Evolutionary conservation across 2,329 filamentous ascomycete genomes (phyloP), one percentile per base, ranked within the genome.

Genomic region (Aspergillus nomiae): DNA sequence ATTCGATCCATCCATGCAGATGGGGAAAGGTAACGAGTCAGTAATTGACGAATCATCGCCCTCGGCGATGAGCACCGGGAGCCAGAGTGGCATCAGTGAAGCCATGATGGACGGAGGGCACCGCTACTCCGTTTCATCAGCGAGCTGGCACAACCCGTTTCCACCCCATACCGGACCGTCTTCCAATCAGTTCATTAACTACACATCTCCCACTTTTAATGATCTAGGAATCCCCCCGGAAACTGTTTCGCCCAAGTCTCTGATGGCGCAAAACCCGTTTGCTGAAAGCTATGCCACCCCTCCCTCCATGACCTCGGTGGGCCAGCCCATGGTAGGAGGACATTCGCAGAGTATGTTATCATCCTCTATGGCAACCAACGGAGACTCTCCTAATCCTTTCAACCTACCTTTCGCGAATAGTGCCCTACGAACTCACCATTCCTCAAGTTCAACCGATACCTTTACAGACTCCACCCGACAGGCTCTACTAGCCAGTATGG

Each of bases 31-130:
- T 60, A 90, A 90, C 71, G 93, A 97, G 70, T 90, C 89, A 68
- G 92, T 92, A 32, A 87, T 97, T 59, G 94, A 97, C 71, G 93
- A 91, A 63, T 98, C 95, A 12, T 98, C 95, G 16, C 95, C 95
- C 19, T 98, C 95, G 10, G 93, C 93, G 54, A 94, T 98, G 77
- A 98, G 94, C 81, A 96, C 92, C 50, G 92, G 92, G 63, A 98
- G 94, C 78, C 94, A 96, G 74, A 94, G 91, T 76, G 77, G 77
- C 12, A 77, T 77, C 55, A 96, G 92, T 78, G 95, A 98, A 75
- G 88, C 93, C 63, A 93, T 97, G 90, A 84, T 95, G 62, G 93
- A 97, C 77, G 92, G 92, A 6, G 74, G 75, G 43, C 90, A 89
- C 76, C 88, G 89, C 68, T 83, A 85, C 46, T 82, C 85, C 62